Evolutionary conservation across 2,329 filamentous ascomycete genomes (phyloP).

Genomic region (Paraconiothyrium sp.): DNA sequence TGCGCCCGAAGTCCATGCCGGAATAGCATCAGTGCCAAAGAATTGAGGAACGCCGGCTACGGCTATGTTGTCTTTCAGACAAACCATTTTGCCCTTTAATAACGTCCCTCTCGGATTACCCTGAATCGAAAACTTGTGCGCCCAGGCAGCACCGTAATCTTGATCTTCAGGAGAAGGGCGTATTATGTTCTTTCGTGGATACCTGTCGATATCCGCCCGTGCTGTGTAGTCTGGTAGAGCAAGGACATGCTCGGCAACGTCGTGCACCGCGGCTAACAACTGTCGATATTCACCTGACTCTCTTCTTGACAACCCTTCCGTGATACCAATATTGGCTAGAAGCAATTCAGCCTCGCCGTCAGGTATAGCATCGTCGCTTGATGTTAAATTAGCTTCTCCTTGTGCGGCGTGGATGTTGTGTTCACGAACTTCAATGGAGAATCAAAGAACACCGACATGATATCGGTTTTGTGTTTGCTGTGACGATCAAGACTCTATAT

Average conservation of each 20-base stretch:
- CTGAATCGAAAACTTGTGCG: constrained; percentile 60
- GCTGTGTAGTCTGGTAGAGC: constrained; percentile 60
- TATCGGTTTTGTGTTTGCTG: background rate
- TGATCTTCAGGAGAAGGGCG: constrained; percentile 44
- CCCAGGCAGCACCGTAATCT: constrained; percentile 60
- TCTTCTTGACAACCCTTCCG: constrained; percentile 37
- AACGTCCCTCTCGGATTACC: constrained; percentile 34
- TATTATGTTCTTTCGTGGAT: constrained; percentile 58
- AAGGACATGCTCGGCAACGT: constrained; percentile 58
- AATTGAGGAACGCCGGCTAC: constrained; percentile 65
- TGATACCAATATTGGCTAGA: constrained; percentile 34
- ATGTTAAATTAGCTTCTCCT: constrained; percentile 17
- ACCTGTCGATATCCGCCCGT: constrained; percentile 52
- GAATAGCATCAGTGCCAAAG: constrained; percentile 61
- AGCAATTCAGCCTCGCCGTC: constrained; percentile 36
- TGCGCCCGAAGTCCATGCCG: constrained; percentile 59
- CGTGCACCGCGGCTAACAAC: constrained; percentile 62
- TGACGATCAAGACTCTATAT: background rate
- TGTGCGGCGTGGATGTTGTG: background rate
- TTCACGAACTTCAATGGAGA: constrained; percentile 33
- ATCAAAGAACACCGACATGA: constrained; percentile 43
- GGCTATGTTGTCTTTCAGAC: constrained; percentile 65
- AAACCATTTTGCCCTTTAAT: constrained; percentile 56
- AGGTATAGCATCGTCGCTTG: constrained; percentile 34
- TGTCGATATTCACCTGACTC: constrained; percentile 59